phyloP scores from a whole-genome alignment of 257 asterid genomes.

The Solanum stenotomum region DNA sequence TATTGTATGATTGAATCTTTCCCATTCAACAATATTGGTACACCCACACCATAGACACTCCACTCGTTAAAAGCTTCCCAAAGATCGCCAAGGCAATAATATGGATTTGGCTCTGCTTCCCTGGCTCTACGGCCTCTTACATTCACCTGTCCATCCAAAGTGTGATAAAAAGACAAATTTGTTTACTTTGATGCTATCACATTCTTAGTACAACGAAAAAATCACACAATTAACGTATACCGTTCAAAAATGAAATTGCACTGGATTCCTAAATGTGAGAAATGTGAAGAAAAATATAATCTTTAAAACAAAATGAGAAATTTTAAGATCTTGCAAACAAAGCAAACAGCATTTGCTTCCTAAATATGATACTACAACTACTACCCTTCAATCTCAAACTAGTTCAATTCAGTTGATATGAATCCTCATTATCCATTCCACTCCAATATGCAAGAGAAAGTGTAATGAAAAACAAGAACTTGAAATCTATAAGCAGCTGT shows the following conservation, averaged over 20 bases:
- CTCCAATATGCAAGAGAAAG: neutral
- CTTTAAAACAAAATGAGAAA: neutral
- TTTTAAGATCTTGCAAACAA: neutral
- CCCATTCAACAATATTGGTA: constrained; percentile 48
- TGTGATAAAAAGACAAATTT: neutral
- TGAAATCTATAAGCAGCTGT: neutral
- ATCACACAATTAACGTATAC: neutral
- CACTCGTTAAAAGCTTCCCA: constrained; percentile 52
- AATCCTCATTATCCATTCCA: neutral
- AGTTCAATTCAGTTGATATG: neutral
- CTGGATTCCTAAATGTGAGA: neutral
- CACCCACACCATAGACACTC: constrained; percentile 66
- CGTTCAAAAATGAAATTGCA: neutral
- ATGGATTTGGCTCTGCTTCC: constrained; percentile 30
- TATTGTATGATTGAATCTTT: constrained; percentile 44
- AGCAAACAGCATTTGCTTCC: neutral
- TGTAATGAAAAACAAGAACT: neutral
- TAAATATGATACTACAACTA: neutral
- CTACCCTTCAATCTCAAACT: neutral
- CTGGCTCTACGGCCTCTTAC: constrained; percentile 15
- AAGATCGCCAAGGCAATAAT: constrained; percentile 52
- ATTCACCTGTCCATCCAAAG: constrained; percentile 26
- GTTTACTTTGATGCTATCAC: neutral
- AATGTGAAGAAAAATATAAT: neutral
- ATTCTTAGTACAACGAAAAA: neutral